A percentile compares a stretch with the other conserved stretches of the same genome.
Conservation (phyloP, 1,284 basidiomycete genomes). For the Ceraceosorus bombacis region DNA sequence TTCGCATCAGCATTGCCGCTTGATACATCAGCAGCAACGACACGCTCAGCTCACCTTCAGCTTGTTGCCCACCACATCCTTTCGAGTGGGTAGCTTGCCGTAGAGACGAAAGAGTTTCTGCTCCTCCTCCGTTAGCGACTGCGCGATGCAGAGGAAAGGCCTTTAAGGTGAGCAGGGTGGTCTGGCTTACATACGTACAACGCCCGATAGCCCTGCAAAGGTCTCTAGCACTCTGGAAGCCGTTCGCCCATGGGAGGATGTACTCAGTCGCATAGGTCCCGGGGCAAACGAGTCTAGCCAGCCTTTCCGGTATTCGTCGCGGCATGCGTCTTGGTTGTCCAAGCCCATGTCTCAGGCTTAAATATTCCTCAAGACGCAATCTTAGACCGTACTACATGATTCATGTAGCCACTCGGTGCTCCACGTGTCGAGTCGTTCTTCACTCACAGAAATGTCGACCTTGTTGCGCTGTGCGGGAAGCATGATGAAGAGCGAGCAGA, state of each 20-base stretch:
- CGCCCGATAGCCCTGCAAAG: not conserved
- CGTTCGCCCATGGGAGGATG: not conserved
- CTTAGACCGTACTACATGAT: no score
- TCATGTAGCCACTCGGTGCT: not conserved
- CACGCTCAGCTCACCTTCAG: constrained; percentile 63
- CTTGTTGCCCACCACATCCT: constrained; percentile 87
- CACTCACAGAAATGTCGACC: constrained; percentile 77
- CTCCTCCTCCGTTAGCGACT: constrained; percentile 84
- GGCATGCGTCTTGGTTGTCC: not conserved
- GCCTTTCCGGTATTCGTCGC: constrained; percentile 1
- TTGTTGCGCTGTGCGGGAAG: constrained; percentile 76
- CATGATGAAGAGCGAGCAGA: constrained; percentile 53
- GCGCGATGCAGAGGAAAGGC: constrained; percentile 4
- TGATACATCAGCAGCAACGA: not conserved
- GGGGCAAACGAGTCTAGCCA: not conserved
- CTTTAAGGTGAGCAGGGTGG: no score
- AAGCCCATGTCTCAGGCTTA: not conserved
- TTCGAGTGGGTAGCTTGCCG: constrained; percentile 84
- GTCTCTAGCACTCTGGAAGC: not conserved
- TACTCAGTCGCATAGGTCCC: not conserved
- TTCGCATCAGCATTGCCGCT: not conserved
- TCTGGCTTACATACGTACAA: not conserved
- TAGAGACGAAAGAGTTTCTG: constrained; percentile 89
- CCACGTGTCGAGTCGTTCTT: not conserved
- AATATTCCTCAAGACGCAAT: not conserved